Conservation (phyloP, 163 green algal genomes). For the Coccomyxa subellipsoidea region DNA sequence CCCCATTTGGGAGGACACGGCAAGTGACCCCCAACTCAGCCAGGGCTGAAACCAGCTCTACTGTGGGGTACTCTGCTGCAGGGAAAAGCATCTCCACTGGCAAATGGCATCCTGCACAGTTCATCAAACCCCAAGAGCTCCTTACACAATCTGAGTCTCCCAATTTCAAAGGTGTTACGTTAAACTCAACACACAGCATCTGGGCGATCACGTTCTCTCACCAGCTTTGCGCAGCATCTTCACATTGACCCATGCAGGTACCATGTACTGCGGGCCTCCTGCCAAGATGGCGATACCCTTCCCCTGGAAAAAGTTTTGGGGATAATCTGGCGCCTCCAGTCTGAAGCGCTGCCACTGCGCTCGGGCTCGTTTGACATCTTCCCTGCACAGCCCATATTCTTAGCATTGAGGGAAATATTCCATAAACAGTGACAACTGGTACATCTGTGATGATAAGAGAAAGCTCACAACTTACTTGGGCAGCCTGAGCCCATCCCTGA, state of each 20-base stretch:
- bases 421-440: background rate
- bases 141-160: too few species aligned
- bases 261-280: constrained; percentile 48
- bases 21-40: constrained; percentile 27
- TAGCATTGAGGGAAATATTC: background rate
- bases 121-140: too few species aligned
- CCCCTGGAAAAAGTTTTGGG: constrained; percentile 17
- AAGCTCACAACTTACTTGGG: background rate
- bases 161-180: too few species aligned
- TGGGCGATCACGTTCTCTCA: background rate
- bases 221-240: constrained; percentile 47
- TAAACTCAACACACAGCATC: background rate
- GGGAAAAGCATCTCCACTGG: constrained; percentile 67
- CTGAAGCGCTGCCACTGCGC: constrained; percentile 30
- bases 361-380: constrained; percentile 18
- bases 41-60: constrained; percentile 33
- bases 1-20: constrained; percentile 16
- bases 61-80: constrained; percentile 38
- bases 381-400: constrained; percentile 14
- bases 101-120: constrained; percentile 47
- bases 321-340: constrained; percentile 21
- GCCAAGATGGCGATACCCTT: constrained; percentile 58
- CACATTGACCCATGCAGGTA: constrained; percentile 51
- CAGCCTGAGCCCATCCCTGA: background rate
- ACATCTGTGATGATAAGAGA: background rate